Percentiles rank a stretch among this genome's conserved stretches.
These are phyloP conservation scores for Trichoderma polysporum DNA, from an alignment of 2,329 filamentous ascomycete species.

Conservation along the genomic window DNA sequence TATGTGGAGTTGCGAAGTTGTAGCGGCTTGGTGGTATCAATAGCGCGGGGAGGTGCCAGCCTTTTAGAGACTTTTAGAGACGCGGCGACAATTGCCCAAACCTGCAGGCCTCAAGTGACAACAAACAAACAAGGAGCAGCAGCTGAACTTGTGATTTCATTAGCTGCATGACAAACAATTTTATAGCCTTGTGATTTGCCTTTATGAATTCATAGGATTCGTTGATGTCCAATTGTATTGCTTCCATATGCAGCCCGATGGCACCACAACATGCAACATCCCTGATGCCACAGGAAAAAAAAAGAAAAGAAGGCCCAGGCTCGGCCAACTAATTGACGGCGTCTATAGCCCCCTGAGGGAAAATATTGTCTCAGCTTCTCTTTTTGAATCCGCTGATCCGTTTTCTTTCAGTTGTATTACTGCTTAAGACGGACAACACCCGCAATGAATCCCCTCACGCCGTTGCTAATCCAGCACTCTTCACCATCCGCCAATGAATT, in stretches of 20 bases:
- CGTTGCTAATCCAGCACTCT: constrained; percentile 85
- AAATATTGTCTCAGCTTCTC: neutral
- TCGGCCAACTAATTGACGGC: neutral
- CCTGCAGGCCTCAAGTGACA: neutral
- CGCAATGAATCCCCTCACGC: constrained; percentile 72
- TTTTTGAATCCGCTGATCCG: neutral
- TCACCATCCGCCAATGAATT: constrained; percentile 68
- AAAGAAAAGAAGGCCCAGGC: neutral
- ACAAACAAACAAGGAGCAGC: neutral
- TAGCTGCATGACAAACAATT: neutral
- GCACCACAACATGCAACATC: neutral
- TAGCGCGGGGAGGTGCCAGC: neutral
- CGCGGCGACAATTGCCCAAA: neutral
- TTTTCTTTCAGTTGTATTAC: neutral
- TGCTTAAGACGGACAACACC: constrained; percentile 40
- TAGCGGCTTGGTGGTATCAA: neutral
- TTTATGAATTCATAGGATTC: neutral
- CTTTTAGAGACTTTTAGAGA: neutral
- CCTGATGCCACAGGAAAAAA: neutral
- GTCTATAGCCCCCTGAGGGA: neutral
- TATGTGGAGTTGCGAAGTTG: neutral
- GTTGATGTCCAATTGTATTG: neutral
- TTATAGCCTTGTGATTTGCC: neutral
- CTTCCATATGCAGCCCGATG: neutral
- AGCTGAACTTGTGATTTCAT: neutral